Conservation (phyloP, 2,329 filamentous ascomycete species). For the Aspergillus hiratsukae region DNA sequence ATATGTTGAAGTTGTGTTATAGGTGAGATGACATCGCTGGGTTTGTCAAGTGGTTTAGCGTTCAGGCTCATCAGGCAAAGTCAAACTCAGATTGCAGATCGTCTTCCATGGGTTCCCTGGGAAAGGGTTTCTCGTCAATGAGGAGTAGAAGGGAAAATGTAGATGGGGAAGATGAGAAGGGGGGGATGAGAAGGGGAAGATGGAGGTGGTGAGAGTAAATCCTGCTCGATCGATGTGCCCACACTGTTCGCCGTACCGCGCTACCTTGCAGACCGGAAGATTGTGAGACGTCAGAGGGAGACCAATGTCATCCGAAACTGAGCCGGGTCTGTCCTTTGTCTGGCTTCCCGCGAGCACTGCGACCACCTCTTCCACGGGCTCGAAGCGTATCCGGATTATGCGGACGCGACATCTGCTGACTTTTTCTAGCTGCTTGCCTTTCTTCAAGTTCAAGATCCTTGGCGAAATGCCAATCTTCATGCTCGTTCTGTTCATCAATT, state of each 20-base stretch:
- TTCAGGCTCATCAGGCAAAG: too few species aligned
- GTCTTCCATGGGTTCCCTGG: too few species aligned
- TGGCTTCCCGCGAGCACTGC: constrained; percentile 24
- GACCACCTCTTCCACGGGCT: constrained; percentile 21
- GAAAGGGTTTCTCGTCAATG: too few species aligned
- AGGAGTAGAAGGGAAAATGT: too few species aligned
- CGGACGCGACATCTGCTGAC: constrained; percentile 11
- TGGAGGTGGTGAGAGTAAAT: too few species aligned
- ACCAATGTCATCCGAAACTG: constrained; percentile 25
- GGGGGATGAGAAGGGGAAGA: too few species aligned
- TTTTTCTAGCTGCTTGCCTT: constrained; percentile 33
- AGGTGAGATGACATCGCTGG: too few species aligned
- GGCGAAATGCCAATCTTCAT: constrained; percentile 92
- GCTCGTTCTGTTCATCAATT: constrained; percentile 61
- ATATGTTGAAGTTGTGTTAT: too few species aligned
- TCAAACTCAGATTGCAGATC: too few species aligned
- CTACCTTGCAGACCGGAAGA: neutral
- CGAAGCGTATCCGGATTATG: constrained; percentile 12
- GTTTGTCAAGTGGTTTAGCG: too few species aligned
- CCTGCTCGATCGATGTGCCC: too few species aligned
- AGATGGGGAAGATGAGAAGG: too few species aligned
- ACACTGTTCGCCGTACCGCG: neutral
- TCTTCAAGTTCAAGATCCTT: constrained; percentile 73
- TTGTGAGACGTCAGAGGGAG: neutral
- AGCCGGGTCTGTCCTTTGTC: constrained; percentile 36